Evolutionary conservation across 1,284 basidiomycete species (phyloP), one percentile per base, ranked within the genome.

Genomic region (Ganoderma sinense): DNA sequence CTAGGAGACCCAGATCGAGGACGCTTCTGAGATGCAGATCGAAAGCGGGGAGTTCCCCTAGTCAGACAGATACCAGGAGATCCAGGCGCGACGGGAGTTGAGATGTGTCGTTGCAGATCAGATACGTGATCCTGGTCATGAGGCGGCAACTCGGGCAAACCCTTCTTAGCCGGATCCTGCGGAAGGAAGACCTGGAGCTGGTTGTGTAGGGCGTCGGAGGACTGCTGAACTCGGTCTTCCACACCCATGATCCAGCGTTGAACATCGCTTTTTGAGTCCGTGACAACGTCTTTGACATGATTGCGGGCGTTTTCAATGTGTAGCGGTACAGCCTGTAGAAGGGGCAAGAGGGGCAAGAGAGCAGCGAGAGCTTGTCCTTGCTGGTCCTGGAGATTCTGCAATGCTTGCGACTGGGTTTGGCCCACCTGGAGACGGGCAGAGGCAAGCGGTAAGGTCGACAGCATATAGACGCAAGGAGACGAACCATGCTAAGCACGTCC

Each of bases 381-480:
- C 70, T 90, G 89, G 20, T 89, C 85, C 74, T 89, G 87, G 16
- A 91, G 74, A 1, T 83, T 83, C 71, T 88, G 89, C 55, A 91
- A 80, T 13, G 83, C 82, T 74, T 88, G 86, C 4, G 80, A 80
- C 69, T 91, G 88, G 11, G 83, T 79, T 53, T 80, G 80, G 45
- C 76, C 75, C 59, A 78, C 69, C 80, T 81, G 53, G 8, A 40
- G 29, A 26, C 29, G 14, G n/a, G 63, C 26, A 60, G 39, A 65
- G 61, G 39, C 55, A 39, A 7, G n/a, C 1, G 33, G 53, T 59
- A 18, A 61, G 59, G 23, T 29, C n/a, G 8, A 61, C 23, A 18
- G 23, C 39, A 61, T 16, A 36, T n/a, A 43, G 23, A 13, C 11
- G 5, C 23, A 39, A 48, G 67, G 20, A 33, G 20, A 77, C 77